phyloP scores from a whole-genome alignment of 2,329 filamentous ascomycete genomes.

The Verticillium albo-atrum region DNA sequence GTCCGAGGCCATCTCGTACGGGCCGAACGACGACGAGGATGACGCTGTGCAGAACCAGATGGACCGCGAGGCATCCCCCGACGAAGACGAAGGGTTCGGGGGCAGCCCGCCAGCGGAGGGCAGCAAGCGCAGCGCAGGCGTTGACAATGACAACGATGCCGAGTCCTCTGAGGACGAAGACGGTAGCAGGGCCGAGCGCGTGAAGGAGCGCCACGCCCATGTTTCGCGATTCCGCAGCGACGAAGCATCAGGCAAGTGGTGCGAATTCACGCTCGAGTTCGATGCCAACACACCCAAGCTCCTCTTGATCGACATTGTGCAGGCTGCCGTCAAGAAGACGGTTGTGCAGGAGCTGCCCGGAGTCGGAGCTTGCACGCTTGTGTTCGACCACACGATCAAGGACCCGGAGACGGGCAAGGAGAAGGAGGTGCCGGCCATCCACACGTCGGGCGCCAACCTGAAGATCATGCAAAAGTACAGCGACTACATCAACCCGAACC shows the following conservation, averaged over 20 bases:
- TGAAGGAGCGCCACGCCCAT: slow-evolving; percentile 60
- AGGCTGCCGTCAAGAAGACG: slow-evolving; percentile 71
- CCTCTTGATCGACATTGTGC: slow-evolving; percentile 86
- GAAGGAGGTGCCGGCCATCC: slow-evolving; percentile 53
- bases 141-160: slow-evolving; percentile 36
- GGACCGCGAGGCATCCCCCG: slow-evolving; percentile 49
- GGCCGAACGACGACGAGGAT: slow-evolving; percentile 89
- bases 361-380: slow-evolving; percentile 67
- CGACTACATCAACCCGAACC: slow-evolving; percentile 80
- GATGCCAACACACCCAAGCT: slow-evolving; percentile 79
- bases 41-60: slow-evolving; percentile 65
- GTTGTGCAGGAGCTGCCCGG: slow-evolving; percentile 84
- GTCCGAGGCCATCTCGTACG: slow-evolving; percentile 80
- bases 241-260: slow-evolving; percentile 66
- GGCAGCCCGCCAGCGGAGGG: slow-evolving; percentile 38
- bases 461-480: slow-evolving; percentile 85
- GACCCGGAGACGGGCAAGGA: slow-evolving; percentile 44
- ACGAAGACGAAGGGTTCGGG: slow-evolving; percentile 49
- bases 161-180: slow-evolving; percentile 23
- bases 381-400: slow-evolving; percentile 51
- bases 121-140: slow-evolving; percentile 14
- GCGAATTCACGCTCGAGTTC: slow-evolving; percentile 80
- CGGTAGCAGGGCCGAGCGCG: slow-evolving; percentile 50
- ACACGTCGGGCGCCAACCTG: slow-evolving; percentile 83
- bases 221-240: slow-evolving; percentile 79